A percentile compares a stretch with the other conserved stretches of the same genome.
Conservation (phyloP, 2,329 filamentous ascomycete species). For the Paecilomyces niveus region DNA sequence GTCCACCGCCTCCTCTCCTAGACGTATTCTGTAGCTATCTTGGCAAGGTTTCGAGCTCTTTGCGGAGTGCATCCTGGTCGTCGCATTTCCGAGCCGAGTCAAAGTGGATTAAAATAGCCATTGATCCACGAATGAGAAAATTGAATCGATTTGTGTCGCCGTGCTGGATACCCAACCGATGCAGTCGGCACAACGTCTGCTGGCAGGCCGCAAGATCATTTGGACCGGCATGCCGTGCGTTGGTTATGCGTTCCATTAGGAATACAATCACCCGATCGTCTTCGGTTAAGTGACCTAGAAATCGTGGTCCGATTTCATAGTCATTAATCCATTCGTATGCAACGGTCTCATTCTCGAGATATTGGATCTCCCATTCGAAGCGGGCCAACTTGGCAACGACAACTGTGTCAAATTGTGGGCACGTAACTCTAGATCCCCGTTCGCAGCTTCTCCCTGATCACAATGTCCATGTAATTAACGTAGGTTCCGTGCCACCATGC, state of each 20-base stretch:
- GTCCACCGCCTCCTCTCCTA: background rate
- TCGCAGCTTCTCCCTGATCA: conserved; percentile 12
- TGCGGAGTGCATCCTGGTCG: conserved; percentile 8
- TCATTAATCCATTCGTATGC: conserved; percentile 32
- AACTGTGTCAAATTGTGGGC: conserved; percentile 6
- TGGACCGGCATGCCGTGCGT: conserved; percentile 16
- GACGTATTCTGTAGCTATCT: conserved; percentile 10
- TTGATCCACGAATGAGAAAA: conserved; percentile 15
- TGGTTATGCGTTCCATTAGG: conserved; percentile 22
- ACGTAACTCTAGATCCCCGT: conserved; percentile 18
- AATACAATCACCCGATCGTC: conserved; percentile 34
- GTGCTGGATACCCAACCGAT: conserved; percentile 18
- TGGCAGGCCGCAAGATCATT: conserved; percentile 15
- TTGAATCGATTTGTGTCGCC: conserved; percentile 23
- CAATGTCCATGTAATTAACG: conserved; percentile 16
- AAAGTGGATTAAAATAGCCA: conserved; percentile 20
- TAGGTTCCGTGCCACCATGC: conserved; percentile 16
- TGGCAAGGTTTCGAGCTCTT: conserved; percentile 12
- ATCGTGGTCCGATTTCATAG: conserved; percentile 27
- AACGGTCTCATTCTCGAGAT: conserved; percentile 28
- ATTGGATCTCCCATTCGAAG: conserved; percentile 32
- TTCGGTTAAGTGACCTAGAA: conserved; percentile 35
- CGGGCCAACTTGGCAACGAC: conserved; percentile 31
- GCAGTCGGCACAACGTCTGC: conserved; percentile 14
- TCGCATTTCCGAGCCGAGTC: conserved; percentile 18